Percentiles rank a stretch among this genome's conserved stretches.
Conservation (phyloP, 2,329 filamentous ascomycete species). For the Epichloe coenophiala region DNA sequence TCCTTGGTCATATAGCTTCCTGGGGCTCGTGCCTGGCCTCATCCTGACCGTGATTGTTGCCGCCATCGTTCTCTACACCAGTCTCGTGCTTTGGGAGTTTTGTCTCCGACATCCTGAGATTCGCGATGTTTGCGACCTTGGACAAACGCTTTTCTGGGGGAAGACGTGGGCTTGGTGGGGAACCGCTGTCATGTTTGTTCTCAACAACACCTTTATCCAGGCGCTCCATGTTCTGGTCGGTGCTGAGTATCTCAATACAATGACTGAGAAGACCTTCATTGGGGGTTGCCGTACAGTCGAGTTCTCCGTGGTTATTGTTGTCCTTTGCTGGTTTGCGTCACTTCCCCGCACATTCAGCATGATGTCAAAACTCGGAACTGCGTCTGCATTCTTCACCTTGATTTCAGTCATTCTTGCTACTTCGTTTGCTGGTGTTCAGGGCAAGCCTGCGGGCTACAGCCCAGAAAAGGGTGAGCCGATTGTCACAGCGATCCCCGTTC, state of each 20-base stretch:
- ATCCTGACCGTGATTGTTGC: conserved; percentile 74
- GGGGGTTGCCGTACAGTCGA: conserved; percentile 61
- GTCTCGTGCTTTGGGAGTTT: conserved; percentile 56
- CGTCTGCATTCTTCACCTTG: conserved; percentile 79
- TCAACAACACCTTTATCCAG: conserved; percentile 91
- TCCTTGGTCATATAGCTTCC: conserved; percentile 78
- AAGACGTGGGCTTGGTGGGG: conserved; percentile 56
- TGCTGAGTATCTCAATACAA: conserved; percentile 81
- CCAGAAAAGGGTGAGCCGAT: conserved; percentile 46
- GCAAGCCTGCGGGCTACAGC: conserved; percentile 56
- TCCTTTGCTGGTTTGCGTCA: conserved; percentile 67
- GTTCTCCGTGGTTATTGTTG: conserved; percentile 60
- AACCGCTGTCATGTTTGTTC: conserved; percentile 72
- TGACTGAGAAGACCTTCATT: conserved; percentile 53
- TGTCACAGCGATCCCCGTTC: conserved; percentile 53
- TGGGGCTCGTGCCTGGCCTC: conserved; percentile 73
- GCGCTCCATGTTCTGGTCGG: conserved; percentile 71
- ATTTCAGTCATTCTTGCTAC: conserved; percentile 74
- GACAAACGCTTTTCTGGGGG: conserved; percentile 91
- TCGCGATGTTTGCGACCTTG: conserved; percentile 85
- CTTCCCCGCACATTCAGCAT: conserved; percentile 75
- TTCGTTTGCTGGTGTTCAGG: conserved; percentile 67
- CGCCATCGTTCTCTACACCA: conserved; percentile 67
- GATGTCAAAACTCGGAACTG: conserved; percentile 64
- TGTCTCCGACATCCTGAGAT: conserved; percentile 84